A percentile compares a stretch with the other conserved stretches of the same genome.
phyloP scores from a whole-genome alignment of 1,139 yeast species.

The Yamadazyma kanchanaburiensis region DNA sequence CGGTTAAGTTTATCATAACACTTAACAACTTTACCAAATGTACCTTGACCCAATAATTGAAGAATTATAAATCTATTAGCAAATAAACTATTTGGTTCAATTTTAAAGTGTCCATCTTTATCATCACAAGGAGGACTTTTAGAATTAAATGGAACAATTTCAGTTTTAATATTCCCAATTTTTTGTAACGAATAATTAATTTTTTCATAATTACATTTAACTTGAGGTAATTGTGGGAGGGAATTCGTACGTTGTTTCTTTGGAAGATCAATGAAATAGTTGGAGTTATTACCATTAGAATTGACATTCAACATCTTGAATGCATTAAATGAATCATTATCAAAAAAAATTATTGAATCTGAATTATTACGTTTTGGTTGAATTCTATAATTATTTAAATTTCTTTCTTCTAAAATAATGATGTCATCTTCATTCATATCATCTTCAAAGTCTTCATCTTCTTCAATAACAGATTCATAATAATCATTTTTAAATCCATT shows the following conservation, averaged over 20 bases:
- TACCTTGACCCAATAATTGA: constrained; percentile 88
- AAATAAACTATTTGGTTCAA: constrained; percentile 55
- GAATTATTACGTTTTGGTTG: constrained; percentile 33
- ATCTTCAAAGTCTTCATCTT: constrained; percentile 4
- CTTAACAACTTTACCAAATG: constrained; percentile 92
- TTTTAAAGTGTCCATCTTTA: constrained; percentile 80
- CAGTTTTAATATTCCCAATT: constrained; percentile 42
- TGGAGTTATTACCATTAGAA: constrained; percentile 1
- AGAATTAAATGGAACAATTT: constrained; percentile 37
- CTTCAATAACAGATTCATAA: constrained; percentile 10
- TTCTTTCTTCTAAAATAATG: constrained; percentile 33
- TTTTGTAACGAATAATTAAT: constrained; percentile 30
- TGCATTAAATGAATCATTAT: constrained; percentile 41
- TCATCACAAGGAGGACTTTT: constrained; percentile 58
- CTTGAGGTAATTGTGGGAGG: constrained; percentile 67
- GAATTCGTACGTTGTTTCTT: constrained; percentile 66
- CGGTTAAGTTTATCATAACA: constrained; percentile 58
- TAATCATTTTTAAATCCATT: constrained; percentile 3
- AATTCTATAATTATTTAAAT: constrained; percentile 17
- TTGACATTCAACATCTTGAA: constrained; percentile 43
- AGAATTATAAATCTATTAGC: constrained; percentile 67
- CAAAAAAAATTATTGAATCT: constrained; percentile 35
- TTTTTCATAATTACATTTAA: constrained; percentile 40
- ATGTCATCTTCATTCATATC: constrained; percentile 23
- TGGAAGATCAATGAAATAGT: constrained; percentile 12